Percentiles rank a stretch among this genome's conserved stretches.
Conservation (phyloP, 2,329 filamentous ascomycete genomes). For the Tolypocladium inflatum region DNA sequence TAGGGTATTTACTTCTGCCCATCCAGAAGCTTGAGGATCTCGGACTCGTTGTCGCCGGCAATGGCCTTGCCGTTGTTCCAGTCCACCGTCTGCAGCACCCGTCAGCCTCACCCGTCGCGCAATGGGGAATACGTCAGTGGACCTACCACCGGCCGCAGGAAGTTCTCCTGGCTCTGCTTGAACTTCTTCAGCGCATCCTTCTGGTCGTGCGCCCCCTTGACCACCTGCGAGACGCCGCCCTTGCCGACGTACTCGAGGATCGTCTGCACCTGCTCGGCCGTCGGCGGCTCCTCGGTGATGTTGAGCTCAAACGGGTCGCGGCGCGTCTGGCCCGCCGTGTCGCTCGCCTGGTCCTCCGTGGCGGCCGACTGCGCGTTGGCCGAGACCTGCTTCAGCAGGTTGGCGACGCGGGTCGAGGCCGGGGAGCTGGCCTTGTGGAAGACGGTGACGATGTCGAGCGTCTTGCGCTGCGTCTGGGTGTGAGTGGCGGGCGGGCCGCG, state of each 20-base stretch:
- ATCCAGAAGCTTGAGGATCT: conserved; percentile 75
- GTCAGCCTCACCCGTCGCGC: neutral
- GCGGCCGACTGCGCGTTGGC: conserved; percentile 58
- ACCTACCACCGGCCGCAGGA: conserved; percentile 70
- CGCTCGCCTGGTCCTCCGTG: conserved; percentile 65
- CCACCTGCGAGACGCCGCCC: conserved; percentile 47
- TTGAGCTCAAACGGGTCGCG: conserved; percentile 76
- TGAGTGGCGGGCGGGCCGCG: conserved; percentile 8
- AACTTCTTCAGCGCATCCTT: conserved; percentile 74
- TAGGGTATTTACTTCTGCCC: conserved; percentile 31
- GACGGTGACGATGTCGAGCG: conserved; percentile 85
- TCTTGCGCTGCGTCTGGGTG: conserved; percentile 50
- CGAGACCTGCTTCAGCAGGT: conserved; percentile 71
- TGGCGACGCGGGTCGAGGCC: conserved; percentile 63
- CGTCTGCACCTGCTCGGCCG: conserved; percentile 69
- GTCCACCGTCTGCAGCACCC: conserved; percentile 54
- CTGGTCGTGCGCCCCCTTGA: conserved; percentile 64
- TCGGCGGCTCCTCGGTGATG: conserved; percentile 72
- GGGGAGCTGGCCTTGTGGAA: conserved; percentile 78
- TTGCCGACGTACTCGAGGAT: conserved; percentile 75
- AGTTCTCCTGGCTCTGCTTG: conserved; percentile 56
- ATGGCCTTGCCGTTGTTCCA: conserved; percentile 86
- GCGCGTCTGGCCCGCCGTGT: conserved; percentile 49
- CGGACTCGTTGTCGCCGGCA: conserved; percentile 72
- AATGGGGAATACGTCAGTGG: neutral